Percentiles rank a stretch among this genome's conserved stretches.
Conservation (phyloP, 768 basidiomycete species). For the Boletus reticuloceps region DNA sequence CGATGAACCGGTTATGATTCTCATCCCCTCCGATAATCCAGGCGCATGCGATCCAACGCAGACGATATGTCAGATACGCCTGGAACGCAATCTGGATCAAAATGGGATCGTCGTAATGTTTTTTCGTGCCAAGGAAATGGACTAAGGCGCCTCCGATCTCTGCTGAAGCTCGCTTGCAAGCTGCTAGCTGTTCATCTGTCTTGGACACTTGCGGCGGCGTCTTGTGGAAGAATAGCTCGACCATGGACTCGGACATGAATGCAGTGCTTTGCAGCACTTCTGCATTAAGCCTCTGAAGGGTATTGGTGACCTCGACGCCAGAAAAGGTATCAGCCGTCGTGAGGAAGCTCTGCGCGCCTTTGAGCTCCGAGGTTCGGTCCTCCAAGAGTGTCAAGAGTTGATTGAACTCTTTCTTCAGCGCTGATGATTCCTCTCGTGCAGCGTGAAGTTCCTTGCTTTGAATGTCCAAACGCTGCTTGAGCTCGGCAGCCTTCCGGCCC, state of each 20-base stretch:
- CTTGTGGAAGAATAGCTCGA: constrained; percentile 38
- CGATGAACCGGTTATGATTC: constrained; percentile 18
- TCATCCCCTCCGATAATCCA: constrained; percentile 33
- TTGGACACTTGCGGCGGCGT: constrained; percentile 2
- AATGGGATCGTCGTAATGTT: constrained; percentile 33
- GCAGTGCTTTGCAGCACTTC: constrained; percentile 49
- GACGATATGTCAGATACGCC: constrained; percentile 24
- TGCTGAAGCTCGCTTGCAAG: constrained; percentile 19
- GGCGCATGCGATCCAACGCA: constrained; percentile 26
- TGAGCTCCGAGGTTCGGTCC: constrained; percentile 42
- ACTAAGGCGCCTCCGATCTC: constrained; percentile 22
- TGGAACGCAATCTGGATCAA: constrained; percentile 38
- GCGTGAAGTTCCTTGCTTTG: constrained; percentile 19
- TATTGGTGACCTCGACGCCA: constrained; percentile 42
- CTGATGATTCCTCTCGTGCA: constrained; percentile 29
- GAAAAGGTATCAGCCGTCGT: constrained; percentile 42
- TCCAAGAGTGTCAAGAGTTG: constrained; percentile 34
- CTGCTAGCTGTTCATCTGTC: constrained; percentile 23
- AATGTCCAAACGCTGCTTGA: constrained; percentile 16
- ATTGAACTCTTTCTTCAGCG: constrained; percentile 27
- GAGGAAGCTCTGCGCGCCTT: constrained; percentile 46
- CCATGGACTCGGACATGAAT: constrained; percentile 45
- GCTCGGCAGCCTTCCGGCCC: constrained; percentile 5
- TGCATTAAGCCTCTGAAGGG: constrained; percentile 45
- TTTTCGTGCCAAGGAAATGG: constrained; percentile 28